Percentiles rank a stretch among this genome's conserved stretches.
Evolutionary conservation across 164 flowering plant genomes (phyloP).

Genomic region (Aristolochia contorta): DNA sequence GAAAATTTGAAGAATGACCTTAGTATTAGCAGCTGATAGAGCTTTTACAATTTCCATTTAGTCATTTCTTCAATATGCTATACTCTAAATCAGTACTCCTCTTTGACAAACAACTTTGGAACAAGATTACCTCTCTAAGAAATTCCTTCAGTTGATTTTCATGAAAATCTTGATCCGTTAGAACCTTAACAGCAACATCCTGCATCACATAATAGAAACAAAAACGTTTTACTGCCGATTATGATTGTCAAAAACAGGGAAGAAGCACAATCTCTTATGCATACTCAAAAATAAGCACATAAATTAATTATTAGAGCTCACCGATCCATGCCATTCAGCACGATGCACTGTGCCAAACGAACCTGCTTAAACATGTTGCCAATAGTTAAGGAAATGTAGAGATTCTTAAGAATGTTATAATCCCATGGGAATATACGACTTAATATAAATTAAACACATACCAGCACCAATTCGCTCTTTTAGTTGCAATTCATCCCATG

Average conservation of each 20-base stretch:
- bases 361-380: constrained; percentile 28
- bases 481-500: constrained; percentile 89
- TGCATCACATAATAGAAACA: constrained; percentile 19
- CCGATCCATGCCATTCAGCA: constrained; percentile 99
- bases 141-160: constrained; percentile 88
- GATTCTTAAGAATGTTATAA: too few species aligned
- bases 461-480: constrained; percentile 97
- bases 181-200: constrained; percentile 99
- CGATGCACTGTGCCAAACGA: constrained; percentile 98
- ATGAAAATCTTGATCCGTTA: constrained; percentile 68
- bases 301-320: constrained; percentile 25
- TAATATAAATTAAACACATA: constrained; percentile 13
- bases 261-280: background rate
- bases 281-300: background rate
- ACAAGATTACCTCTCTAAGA: constrained; percentile 66
- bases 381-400: too few species aligned
- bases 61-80: too few species aligned
- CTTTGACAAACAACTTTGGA: background rate
- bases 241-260: too few species aligned
- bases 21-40: too few species aligned
- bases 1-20: too few species aligned
- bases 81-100: too few species aligned
- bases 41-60: too few species aligned
- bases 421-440: too few species aligned
- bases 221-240: too few species aligned